Evolutionary conservation across 2,329 filamentous ascomycete species (phyloP), one percentile per base, ranked within the genome.

Genomic region (Alternaria ventricosa): DNA sequence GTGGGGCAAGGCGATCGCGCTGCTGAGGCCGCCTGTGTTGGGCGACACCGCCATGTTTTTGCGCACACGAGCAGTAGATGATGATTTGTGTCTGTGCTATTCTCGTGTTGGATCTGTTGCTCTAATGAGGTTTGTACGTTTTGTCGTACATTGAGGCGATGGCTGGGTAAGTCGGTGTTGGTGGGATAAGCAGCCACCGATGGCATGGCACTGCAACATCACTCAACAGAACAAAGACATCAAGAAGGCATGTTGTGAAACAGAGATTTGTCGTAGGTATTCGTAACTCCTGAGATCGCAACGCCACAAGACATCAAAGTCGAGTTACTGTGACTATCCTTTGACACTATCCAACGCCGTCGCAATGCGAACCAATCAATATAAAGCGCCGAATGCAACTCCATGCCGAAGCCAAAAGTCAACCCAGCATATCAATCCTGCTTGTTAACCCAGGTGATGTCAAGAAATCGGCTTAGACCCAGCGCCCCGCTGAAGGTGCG

Each of bases 311-410:
- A 18, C 49, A 53, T 28, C 12, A n/a, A 13, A 22, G 25, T 30
- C 12, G 44, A 28, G 36, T n/a, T 5, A 27, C 18, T 23, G 25
- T 30, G 13, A 61, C 25, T n/a, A 13, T 28, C 15, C 1, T 15
- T 49, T 57, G 15, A 57, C 27, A 44, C 36, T 25, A 53, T 59
- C 8, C 51, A 15, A 66, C 63, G 63, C 66, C 63, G 43, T 57
- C 30, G 58, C 63, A 23, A 68, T 64, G 53, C 63, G 49, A 23
- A 59, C 59, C 28, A 51, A 36, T 33, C 28, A 51, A 36, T 33
- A 13, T 22, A 51, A 41, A 46, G 12, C 55, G 59, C 46, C 36
- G 22, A n/a, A 49, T 46, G 36, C 43, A 44, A 54, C 51, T 58
- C 61, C 56, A 63, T 62, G 43, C 47, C 57, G 20, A 51, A 51